These are phyloP conservation scores for Fraxinus anomala DNA, from an alignment of 257 asterid genomes.

Conservation along the genomic window DNA sequence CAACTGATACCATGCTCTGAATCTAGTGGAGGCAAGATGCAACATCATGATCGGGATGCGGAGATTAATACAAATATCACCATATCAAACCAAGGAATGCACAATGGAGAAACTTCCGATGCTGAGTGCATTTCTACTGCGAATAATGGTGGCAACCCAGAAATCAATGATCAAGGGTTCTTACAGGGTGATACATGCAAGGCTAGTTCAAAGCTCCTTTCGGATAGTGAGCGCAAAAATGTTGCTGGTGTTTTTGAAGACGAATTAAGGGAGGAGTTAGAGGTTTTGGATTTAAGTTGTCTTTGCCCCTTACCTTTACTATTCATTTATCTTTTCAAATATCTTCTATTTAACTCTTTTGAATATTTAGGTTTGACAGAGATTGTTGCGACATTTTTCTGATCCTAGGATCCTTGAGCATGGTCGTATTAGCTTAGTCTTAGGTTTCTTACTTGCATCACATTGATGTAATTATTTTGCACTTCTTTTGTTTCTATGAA, in stretches of 20 bases:
- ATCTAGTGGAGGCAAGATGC: slow-evolving; percentile 21
- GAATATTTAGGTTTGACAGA: slow-evolving; percentile 13
- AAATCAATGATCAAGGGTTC: slow-evolving; percentile 30
- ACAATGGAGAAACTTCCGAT: slow-evolving; percentile 33
- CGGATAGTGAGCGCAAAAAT: slow-evolving; percentile 23
- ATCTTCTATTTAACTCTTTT: neutral
- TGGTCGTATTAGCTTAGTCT: neutral
- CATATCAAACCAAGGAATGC: slow-evolving; percentile 25
- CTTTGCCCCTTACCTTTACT: slow-evolving; percentile 26
- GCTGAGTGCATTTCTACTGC: slow-evolving; percentile 32
- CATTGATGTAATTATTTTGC: slow-evolving; percentile 18
- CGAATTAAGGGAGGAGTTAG: slow-evolving; percentile 60
- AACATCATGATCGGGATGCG: slow-evolving; percentile 25
- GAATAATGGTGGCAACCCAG: slow-evolving; percentile 23
- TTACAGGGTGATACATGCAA: slow-evolving; percentile 6
- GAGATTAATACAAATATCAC: slow-evolving; percentile 19
- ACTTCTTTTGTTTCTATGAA: slow-evolving; percentile 50
- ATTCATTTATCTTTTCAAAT: neutral
- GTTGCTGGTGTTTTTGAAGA: slow-evolving; percentile 45
- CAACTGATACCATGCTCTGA: slow-evolving; percentile 20
- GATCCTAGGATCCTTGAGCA: neutral
- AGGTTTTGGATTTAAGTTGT: slow-evolving; percentile 65
- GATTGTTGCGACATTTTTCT: neutral
- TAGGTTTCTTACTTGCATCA: slow-evolving; percentile 7
- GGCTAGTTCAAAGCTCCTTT: slow-evolving; percentile 30